Evolutionary conservation across 2,329 filamentous ascomycete species (phyloP), one percentile per base, ranked within the genome.

Genomic region (Alternaria metachromatica): DNA sequence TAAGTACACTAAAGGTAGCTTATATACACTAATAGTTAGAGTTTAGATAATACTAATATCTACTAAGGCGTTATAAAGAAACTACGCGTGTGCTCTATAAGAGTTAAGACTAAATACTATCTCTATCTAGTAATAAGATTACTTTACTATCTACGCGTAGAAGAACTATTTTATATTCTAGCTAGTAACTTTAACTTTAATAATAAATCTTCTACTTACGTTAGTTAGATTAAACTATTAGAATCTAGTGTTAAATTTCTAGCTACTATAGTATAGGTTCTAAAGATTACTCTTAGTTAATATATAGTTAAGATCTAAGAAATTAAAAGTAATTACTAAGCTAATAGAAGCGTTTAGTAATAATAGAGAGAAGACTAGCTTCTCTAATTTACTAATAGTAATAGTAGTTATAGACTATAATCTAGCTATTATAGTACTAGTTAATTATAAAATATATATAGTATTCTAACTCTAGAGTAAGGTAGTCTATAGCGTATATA

Each of bases 81-180:
- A 69, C 18, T 63, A n/a, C 23, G 55, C n/a, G 15, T 67, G 54
- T 3, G 15, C 20, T 28, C 59, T 60, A 26, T 51, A 20, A 20
- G 59, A 59, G 50, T 68, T 70, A 10, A 70, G 41, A 54, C 58
- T 66, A 9, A 57, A 57, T 11, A 63, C 60, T 54, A 70, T 70
- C 7, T 65, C 63, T 18, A 60, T 37, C 6, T 63, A n/a, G 48
- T 59, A 70, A 26, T 70, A 53, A 10, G 67, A 64, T 12, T 5
- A 13, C 15, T 55, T 58, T 3, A 49, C 8, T 13, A 23, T 53
- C 26, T 70, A 58, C 5, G 63, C 48, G 26, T 59, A 70, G 30
- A 66, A 68, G 55, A 70, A 66, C 67, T 56, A 70, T 44, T 68
- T 57, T 15, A 58, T 58, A 21, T 63, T 41, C 25, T 45, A 2